Evolutionary conservation across 352 stramenopile genomes (phyloP).

Genomic region (Globisporangium orthogonon): DNA sequence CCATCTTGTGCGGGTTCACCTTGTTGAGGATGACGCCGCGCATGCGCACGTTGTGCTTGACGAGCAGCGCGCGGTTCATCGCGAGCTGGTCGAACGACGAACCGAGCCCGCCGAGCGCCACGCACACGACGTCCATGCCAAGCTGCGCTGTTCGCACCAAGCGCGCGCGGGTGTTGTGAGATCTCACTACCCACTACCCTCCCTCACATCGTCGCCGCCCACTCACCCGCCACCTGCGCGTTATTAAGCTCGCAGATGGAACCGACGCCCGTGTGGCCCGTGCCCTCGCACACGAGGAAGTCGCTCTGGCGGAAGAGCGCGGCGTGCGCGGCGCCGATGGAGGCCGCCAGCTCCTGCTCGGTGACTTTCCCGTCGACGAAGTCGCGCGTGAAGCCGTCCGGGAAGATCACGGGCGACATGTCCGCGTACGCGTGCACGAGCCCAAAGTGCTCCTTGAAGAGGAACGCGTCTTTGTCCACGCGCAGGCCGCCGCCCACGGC

Average conservation of each 20-base stretch:
- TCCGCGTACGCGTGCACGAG: conserved; percentile 94
- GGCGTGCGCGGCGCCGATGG: conserved; percentile 78
- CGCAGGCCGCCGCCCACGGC: conserved; percentile 72
- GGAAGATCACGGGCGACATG: conserved; percentile 98
- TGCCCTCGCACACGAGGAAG: conserved; percentile 95
- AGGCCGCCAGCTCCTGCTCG: conserved; percentile 63
- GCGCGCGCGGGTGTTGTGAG: no score
- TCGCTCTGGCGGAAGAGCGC: conserved; percentile 83
- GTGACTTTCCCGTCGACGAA: conserved; percentile 95
- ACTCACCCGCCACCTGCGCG: conserved; percentile 76
- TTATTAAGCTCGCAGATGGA: conserved; percentile 91
- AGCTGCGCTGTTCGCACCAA: conserved; percentile 42
- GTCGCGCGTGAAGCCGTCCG: conserved; percentile 93
- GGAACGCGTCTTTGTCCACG: conserved; percentile 91
- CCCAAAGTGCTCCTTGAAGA: conserved; percentile 96
- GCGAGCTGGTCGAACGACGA: conserved; percentile 84
- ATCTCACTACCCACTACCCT: no score
- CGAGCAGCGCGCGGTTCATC: conserved; percentile 80
- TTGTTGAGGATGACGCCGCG: conserved; percentile 86
- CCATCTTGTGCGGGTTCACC: conserved; percentile 84
- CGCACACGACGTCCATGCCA: conserved; percentile 74
- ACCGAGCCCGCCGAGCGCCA: conserved; percentile 71
- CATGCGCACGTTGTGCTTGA: conserved; percentile 70
- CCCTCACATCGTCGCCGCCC: no score
- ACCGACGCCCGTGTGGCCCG: conserved; percentile 86